Evolutionary conservation across 2,329 filamentous ascomycete species (phyloP).

Genomic region (Aureobasidium sp.): DNA sequence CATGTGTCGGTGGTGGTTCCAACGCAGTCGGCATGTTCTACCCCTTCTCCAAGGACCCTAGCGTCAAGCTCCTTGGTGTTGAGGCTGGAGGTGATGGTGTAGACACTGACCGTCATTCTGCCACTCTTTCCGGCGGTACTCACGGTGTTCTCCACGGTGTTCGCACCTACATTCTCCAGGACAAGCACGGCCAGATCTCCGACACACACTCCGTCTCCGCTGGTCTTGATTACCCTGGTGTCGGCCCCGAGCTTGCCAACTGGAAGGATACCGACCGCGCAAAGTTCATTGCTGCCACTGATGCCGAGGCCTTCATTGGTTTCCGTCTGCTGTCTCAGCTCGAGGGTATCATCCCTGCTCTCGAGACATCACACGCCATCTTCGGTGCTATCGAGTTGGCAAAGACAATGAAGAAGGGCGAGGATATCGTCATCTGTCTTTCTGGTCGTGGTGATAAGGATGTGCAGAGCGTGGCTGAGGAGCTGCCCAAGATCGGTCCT

Average conservation of each 20-base stretch:
- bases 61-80: constrained; percentile 83
- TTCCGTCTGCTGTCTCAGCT: constrained; percentile 80
- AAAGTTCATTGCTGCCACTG: constrained; percentile 83
- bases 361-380: constrained; percentile 90
- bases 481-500: constrained; percentile 80
- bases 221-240: constrained; percentile 93
- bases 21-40: constrained; percentile 99
- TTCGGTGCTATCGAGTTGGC: constrained; percentile 83
- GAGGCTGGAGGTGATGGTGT: constrained; percentile 93
- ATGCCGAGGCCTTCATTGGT: constrained; percentile 80
- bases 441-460: constrained; percentile 96
- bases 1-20: constrained; percentile 90
- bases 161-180: constrained; percentile 89
- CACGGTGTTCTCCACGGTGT: constrained; percentile 96
- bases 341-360: constrained; percentile 93
- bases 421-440: constrained; percentile 90
- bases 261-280: constrained; percentile 92
- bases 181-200: constrained; percentile 83
- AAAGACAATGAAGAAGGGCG: constrained; percentile 80
- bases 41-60: constrained; percentile 79
- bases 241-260: constrained; percentile 80
- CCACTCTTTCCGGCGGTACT: constrained; percentile 76
- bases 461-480: constrained; percentile 94
- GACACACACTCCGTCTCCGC: constrained; percentile 97
- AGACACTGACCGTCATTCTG: constrained; percentile 77